Evolutionary conservation across 176 grass and related monocot genomes (phyloP).

Genomic region (Stipa capillata): DNA sequence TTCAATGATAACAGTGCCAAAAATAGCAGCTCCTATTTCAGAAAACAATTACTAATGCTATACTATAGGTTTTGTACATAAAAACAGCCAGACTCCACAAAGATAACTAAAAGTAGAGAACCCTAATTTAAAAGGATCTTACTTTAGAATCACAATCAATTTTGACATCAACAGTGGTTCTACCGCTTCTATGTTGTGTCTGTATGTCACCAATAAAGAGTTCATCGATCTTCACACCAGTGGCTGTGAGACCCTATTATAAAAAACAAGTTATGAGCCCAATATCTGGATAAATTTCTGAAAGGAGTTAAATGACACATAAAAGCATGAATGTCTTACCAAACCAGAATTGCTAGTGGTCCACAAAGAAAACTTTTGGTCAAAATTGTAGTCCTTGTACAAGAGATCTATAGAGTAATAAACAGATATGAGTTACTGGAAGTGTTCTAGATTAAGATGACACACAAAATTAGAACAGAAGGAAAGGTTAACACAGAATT

Average conservation of each 20-base stretch:
- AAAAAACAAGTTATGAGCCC: neutral
- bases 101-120: neutral
- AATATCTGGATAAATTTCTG: neutral
- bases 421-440: neutral
- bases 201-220: conserved; percentile 74
- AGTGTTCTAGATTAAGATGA: neutral
- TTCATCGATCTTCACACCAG: conserved; percentile 61
- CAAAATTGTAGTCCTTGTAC: conserved; percentile 84
- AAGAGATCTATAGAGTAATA: conserved; percentile 55
- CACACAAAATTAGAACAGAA: neutral
- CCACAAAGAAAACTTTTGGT: conserved; percentile 66
- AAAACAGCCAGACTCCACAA: neutral
- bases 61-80: neutral
- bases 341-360: conserved; percentile 43
- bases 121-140: neutral
- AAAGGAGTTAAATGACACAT: neutral
- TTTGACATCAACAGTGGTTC: conserved; percentile 67
- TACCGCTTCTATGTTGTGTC: conserved; percentile 58
- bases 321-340: conserved; percentile 21
- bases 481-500: neutral
- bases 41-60: neutral
- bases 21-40: neutral
- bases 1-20: neutral
- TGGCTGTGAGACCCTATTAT: conserved; percentile 61
- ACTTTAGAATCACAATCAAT: conserved; percentile 76